Evolutionary conservation across 2,329 filamentous ascomycete species (phyloP), one percentile per base, ranked within the genome.

Genomic region (Talaromyces sp.): DNA sequence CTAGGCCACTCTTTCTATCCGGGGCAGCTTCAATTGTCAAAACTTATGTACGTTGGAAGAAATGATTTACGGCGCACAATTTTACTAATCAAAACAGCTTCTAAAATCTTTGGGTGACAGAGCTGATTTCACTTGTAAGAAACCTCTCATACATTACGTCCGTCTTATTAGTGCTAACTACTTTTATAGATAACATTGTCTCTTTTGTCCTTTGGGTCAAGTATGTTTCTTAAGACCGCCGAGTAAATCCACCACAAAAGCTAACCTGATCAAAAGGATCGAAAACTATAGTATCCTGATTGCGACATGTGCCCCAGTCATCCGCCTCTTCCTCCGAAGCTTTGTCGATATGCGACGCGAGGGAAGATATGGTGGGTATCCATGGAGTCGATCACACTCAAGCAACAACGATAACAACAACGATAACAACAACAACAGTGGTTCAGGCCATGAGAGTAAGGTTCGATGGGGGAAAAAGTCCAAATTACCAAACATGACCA

Each of bases 221-320:
- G 73, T 76, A 67, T 62, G 69, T 64, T 14, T n/a, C 8, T 23
- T 23, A 16, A 14, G 16, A 8, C 3, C 23, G 9, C 33, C 36
- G 12, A 16, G 14, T 14, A 28, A n/a, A 27, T 53, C 10, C 23
- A 33, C 8, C 33, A 27, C 28, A 6, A 27, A 23, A 36, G 34
- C 60, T 65, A 54, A 65, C 58, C 31, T 8, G 2, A 1, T 6
- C 1, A 23, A 16, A 57, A 75, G 72, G 44, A 75, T 76, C 23
- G 74, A 76, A 61, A 76, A 76, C 56, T 75, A 74, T 61, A 70
- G 67, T 60, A 75, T 76, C 18, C 67, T 76, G 0, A 68, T 76
- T 23, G 74, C 74, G 18, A 72, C 72, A 2, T 74, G 71, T 5
- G 71, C 72, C 3, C 72, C 73, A 1, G 68, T 76, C 30, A 68